Evolutionary conservation across 345 rosid genomes (phyloP).

Genomic region (Citrus australasica): DNA sequence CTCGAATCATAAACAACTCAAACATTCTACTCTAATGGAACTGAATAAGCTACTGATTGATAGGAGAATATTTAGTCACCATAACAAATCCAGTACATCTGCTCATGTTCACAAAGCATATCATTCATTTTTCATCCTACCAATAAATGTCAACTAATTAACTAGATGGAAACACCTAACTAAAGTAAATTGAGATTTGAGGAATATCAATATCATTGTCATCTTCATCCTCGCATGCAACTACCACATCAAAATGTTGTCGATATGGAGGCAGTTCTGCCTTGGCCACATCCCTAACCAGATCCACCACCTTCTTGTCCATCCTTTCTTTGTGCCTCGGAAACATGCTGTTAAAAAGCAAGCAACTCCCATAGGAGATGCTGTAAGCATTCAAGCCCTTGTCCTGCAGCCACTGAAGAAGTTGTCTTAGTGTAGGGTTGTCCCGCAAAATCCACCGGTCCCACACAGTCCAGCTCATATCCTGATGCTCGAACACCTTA

Average conservation of each 20-base stretch:
- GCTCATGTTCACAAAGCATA: neutral
- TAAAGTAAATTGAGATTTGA: slow-evolving; percentile 66
- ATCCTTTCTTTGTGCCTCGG: slow-evolving; percentile 77
- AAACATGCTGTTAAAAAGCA: slow-evolving; percentile 79
- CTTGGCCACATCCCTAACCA: slow-evolving; percentile 79
- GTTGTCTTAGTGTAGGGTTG: slow-evolving; percentile 76
- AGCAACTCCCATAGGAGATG: slow-evolving; percentile 83
- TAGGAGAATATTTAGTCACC: neutral
- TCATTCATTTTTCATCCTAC: neutral
- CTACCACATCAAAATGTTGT: slow-evolving; percentile 67
- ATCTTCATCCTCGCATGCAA: slow-evolving; percentile 88
- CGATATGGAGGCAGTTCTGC: slow-evolving; percentile 67
- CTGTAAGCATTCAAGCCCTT: slow-evolving; percentile 85
- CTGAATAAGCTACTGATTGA: neutral
- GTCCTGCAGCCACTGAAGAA: slow-evolving; percentile 70
- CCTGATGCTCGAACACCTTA: slow-evolving; percentile 69
- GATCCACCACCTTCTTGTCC: slow-evolving; percentile 81
- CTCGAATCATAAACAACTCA: neutral
- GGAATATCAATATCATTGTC: slow-evolving; percentile 89
- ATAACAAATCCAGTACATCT: neutral
- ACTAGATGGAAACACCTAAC: neutral
- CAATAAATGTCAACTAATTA: neutral
- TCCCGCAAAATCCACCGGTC: slow-evolving; percentile 75
- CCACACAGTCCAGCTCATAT: slow-evolving; percentile 95
- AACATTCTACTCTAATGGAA: neutral